Percentiles rank a stretch among this genome's conserved stretches.
phyloP scores from a whole-genome alignment of 2,329 filamentous ascomycete species.

The Ceratocystis ficicola region DNA sequence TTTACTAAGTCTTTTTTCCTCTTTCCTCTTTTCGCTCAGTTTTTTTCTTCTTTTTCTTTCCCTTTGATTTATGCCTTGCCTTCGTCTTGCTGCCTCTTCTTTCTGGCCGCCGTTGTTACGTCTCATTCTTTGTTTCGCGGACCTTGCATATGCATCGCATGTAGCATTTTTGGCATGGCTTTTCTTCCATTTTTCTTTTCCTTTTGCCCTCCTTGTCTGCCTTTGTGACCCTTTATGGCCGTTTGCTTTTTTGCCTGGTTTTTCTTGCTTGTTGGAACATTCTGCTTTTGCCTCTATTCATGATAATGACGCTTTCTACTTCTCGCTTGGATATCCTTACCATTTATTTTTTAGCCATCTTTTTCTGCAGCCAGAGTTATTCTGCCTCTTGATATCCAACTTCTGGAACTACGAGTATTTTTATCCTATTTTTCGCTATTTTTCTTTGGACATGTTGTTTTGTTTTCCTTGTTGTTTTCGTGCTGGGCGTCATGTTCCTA shows the following conservation, averaged over 20 bases:
- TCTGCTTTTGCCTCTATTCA: background rate
- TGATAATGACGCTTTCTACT: constrained; percentile 7
- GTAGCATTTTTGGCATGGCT: constrained; percentile 1
- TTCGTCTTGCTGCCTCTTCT: background rate
- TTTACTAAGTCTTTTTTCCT: background rate
- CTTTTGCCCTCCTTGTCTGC: background rate
- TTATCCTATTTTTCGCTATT: background rate
- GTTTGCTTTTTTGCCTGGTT: background rate
- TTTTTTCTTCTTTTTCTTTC: constrained; percentile 9
- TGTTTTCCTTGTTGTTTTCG: constrained; percentile 6
- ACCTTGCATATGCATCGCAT: constrained; percentile 14
- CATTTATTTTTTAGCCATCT: constrained; percentile 18
- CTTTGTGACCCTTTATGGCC: background rate
- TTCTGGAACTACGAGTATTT: background rate
- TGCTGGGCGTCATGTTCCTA: background rate
- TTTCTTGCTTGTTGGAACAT: background rate
- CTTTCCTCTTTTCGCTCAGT: constrained; percentile 4
- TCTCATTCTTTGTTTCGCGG: background rate
- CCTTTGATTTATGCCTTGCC: background rate
- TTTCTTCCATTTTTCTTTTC: background rate
- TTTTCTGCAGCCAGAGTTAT: constrained; percentile 6
- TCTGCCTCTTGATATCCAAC: constrained; percentile 4
- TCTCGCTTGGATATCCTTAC: constrained; percentile 15
- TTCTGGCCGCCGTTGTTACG: background rate
- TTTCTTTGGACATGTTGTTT: background rate